phyloP scores from a whole-genome alignment of 2,329 filamentous ascomycete genomes.

The Monilinia fructicola region DNA sequence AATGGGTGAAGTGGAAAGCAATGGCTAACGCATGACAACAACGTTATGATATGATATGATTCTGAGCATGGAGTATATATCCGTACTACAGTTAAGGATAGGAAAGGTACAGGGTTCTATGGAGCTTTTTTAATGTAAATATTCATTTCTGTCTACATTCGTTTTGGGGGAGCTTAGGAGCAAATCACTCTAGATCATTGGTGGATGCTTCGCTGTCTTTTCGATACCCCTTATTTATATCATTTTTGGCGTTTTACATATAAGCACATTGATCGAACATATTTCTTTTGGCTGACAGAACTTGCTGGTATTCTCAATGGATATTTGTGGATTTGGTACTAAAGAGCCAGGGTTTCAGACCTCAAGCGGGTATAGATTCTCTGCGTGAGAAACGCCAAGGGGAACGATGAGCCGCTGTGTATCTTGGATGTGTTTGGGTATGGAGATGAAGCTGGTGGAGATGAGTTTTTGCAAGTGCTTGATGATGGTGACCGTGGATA shows the following conservation, averaged over 20 bases:
- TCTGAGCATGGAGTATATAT: neutral
- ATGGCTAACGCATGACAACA: neutral
- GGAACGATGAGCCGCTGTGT: too few species aligned
- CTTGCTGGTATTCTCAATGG: neutral
- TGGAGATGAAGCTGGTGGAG: too few species aligned
- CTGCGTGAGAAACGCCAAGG: too few species aligned
- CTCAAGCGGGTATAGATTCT: too few species aligned
- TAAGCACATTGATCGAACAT: too few species aligned
- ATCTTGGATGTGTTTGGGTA: too few species aligned
- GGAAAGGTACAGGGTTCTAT: neutral
- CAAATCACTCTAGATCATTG: slow-evolving; percentile 10
- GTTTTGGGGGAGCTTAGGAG: slow-evolving; percentile 12
- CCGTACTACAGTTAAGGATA: neutral
- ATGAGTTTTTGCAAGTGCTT: too few species aligned
- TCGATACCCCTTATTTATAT: slow-evolving; percentile 17
- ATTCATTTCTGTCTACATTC: slow-evolving; percentile 4
- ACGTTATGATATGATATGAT: neutral
- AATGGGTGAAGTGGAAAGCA: neutral
- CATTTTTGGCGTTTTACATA: neutral
- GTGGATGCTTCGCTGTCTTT: slow-evolving; percentile 5
- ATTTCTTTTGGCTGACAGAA: neutral
- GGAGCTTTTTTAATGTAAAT: slow-evolving; percentile 5
- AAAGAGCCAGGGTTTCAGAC: too few species aligned
- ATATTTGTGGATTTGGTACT: too few species aligned
- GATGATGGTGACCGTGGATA: neutral